Conservation (phyloP, 441 rosid genomes). For the Omphalea diandra region DNA sequence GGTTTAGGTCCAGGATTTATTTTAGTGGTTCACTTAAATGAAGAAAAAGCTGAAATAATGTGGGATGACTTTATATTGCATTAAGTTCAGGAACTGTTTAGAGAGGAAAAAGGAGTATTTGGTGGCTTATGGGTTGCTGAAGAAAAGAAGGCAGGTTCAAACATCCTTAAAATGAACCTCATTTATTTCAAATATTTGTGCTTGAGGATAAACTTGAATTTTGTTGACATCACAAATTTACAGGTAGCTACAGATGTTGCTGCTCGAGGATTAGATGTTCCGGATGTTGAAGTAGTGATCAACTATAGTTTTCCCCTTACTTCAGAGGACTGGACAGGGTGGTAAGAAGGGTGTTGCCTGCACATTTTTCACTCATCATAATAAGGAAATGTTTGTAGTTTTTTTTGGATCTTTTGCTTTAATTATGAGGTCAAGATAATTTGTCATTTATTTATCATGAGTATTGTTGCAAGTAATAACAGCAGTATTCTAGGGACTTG, state of each 20-base stretch:
- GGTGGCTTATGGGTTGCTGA: neutral
- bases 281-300: slow-evolving; percentile 93
- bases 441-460: neutral
- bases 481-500: slow-evolving; percentile 53
- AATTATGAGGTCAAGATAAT: neutral
- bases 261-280: slow-evolving; percentile 94
- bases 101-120: neutral
- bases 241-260: slow-evolving; percentile 98
- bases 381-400: slow-evolving; percentile 49
- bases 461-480: neutral
- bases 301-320: slow-evolving; percentile 93
- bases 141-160: neutral
- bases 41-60: no score
- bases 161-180: neutral
- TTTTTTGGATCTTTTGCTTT: neutral
- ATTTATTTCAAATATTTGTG: neutral
- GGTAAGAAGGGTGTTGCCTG: slow-evolving; percentile 97
- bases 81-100: neutral
- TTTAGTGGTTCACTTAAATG: no score
- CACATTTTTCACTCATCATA: slow-evolving; percentile 83
- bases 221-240: slow-evolving; percentile 20
- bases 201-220: slow-evolving; percentile 1
- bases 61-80: no score
- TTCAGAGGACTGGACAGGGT: slow-evolving; percentile 94
- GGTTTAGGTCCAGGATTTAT: neutral